Percentiles rank a stretch among this genome's conserved stretches.
Evolutionary conservation across 2,329 filamentous ascomycete species (phyloP).

Genomic region (Colletotrichum cuscutae): DNA sequence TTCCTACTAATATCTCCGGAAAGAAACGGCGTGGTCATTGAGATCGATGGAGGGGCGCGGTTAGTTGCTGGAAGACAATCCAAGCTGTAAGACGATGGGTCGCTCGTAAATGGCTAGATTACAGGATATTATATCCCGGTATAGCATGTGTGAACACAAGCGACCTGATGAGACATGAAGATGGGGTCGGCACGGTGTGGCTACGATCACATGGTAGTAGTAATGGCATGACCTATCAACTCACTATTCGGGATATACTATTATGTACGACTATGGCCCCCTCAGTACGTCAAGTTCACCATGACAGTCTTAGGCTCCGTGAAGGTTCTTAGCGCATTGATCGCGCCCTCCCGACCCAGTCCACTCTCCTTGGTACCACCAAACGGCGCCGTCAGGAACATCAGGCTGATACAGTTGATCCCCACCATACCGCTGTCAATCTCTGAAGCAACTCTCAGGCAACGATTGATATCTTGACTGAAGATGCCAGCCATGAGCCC

Average conservation of each 20-base stretch:
- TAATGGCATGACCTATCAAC: neutral
- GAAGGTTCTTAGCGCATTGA: slow-evolving; percentile 57
- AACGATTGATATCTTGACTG: slow-evolving; percentile 72
- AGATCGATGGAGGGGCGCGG: slow-evolving; percentile 47
- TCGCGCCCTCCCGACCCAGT: slow-evolving; percentile 58
- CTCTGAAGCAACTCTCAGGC: slow-evolving; percentile 61
- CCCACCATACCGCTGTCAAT: slow-evolving; percentile 78
- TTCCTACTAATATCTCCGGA: neutral
- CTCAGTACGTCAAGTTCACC: slow-evolving; percentile 48
- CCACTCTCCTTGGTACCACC: slow-evolving; percentile 62
- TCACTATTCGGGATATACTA: neutral
- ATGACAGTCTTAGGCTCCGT: slow-evolving; percentile 63
- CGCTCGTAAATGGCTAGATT: neutral
- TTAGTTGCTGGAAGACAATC: slow-evolving; percentile 42
- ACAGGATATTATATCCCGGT: neutral
- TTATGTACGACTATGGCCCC: neutral
- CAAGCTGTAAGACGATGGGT: slow-evolving; percentile 36
- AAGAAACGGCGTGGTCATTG: slow-evolving; percentile 50
- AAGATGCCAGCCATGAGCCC: slow-evolving; percentile 61
- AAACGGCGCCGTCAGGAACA: slow-evolving; percentile 55
- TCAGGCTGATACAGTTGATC: slow-evolving; percentile 63
- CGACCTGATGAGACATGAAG: no score
- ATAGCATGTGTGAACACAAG: neutral
- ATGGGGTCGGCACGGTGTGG: neutral
- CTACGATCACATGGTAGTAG: neutral